These are phyloP conservation scores for Penicillium capsulatum DNA, from an alignment of 2,329 filamentous ascomycete genomes.

Conservation along the genomic window DNA sequence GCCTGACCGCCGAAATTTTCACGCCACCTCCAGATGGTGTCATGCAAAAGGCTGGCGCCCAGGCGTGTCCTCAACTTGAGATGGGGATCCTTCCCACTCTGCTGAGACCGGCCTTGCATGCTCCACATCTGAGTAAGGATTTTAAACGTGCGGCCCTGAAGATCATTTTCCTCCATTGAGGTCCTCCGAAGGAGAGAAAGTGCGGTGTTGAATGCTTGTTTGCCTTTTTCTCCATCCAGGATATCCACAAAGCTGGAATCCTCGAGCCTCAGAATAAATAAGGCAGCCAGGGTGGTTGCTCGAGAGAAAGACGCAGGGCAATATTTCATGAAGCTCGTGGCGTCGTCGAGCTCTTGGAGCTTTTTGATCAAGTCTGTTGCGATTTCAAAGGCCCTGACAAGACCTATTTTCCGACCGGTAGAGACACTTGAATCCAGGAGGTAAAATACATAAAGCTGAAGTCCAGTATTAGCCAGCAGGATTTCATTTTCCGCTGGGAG, in stretches of 20 bases:
- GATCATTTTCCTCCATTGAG: constrained; percentile 19
- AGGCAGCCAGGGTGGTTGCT: background rate
- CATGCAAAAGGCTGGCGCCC: constrained; percentile 16
- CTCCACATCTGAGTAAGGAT: constrained; percentile 19
- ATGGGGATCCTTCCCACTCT: constrained; percentile 8
- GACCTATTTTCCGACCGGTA: background rate
- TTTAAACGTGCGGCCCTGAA: constrained; percentile 15
- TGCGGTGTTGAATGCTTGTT: constrained; percentile 12
- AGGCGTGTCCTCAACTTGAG: constrained; percentile 12
- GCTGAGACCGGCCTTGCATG: constrained; percentile 5
- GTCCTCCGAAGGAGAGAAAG: constrained; percentile 10
- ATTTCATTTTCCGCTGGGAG: constrained; percentile 2
- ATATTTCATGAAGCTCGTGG: background rate
- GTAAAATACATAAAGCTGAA: constrained; percentile 6
- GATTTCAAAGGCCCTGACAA: background rate
- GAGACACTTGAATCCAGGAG: constrained; percentile 1
- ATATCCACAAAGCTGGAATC: background rate
- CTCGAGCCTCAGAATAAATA: constrained; percentile 3
- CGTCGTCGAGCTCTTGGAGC: background rate
- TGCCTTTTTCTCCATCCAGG: constrained; percentile 14
- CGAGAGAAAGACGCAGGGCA: background rate
- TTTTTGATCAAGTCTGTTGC: constrained; percentile 1
- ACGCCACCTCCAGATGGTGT: constrained; percentile 19
- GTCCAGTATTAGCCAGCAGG: background rate
- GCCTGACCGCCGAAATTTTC: constrained; percentile 14